A percentile compares a stretch with the other conserved stretches of the same genome.
phyloP scores from a whole-genome alignment of 371 early-diverging fungal species.

The Mortierella sp. region DNA sequence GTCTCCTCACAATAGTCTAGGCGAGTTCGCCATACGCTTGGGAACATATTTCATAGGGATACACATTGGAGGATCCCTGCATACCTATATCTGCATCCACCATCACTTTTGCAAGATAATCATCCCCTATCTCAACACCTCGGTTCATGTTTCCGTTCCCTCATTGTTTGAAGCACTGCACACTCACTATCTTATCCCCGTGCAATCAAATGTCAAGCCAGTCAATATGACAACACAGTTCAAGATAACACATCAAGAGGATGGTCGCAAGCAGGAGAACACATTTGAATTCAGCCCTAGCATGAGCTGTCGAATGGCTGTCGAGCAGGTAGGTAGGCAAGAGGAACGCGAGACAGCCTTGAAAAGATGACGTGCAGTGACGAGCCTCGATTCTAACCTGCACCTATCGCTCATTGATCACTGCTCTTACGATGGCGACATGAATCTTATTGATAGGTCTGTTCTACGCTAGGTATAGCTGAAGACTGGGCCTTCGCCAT shows the following conservation, averaged over 20 bases:
- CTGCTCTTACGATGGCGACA: no score
- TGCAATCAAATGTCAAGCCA: constrained; percentile 4
- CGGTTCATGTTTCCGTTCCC: not conserved
- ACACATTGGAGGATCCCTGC: no score
- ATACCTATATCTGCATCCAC: no score
- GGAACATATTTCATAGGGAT: no score
- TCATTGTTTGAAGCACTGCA: not conserved
- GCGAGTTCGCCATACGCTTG: no score
- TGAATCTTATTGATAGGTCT: constrained; percentile 18
- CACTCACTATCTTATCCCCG: not conserved
- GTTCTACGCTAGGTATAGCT: constrained; percentile 20
- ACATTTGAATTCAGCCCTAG: constrained; percentile 28
- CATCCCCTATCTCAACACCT: no score
- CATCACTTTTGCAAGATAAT: no score
- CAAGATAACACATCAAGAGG: constrained; percentile 29
- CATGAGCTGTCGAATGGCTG: constrained; percentile 31
- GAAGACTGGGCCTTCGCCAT: constrained; percentile 48
- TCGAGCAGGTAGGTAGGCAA: constrained; percentile 36
- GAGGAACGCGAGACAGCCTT: no score
- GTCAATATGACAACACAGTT: constrained; percentile 21
- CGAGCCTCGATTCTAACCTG: not conserved
- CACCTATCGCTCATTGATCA: not conserved
- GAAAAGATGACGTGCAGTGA: no score
- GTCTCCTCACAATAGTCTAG: no score
- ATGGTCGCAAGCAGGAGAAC: constrained; percentile 38